Conservation (phyloP, 306 rosid genomes). For the Gillenia trifoliata region DNA sequence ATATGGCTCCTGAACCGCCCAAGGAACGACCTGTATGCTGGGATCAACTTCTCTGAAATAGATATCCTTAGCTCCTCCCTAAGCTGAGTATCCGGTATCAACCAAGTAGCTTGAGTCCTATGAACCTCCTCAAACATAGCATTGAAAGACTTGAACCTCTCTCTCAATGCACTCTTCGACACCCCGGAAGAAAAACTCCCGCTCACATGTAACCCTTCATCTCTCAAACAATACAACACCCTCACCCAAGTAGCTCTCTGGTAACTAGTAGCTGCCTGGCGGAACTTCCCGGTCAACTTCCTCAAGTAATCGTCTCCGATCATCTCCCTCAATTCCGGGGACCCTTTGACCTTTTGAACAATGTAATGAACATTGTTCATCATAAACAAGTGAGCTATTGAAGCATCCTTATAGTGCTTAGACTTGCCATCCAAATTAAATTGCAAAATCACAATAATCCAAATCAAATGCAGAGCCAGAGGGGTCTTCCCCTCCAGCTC, state of each 20-base stretch:
- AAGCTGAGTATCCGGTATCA: constrained; percentile 90
- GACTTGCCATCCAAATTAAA: constrained; percentile 90
- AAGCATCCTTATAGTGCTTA: constrained; percentile 77
- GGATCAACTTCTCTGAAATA: constrained; percentile 80
- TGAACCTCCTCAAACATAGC: constrained; percentile 98
- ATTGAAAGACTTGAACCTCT: constrained; percentile 90
- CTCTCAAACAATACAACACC: constrained; percentile 81
- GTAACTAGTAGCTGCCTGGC: constrained; percentile 89
- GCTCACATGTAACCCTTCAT: constrained; percentile 85
- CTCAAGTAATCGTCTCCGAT: constrained; percentile 83
- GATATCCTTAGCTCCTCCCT: constrained; percentile 91
- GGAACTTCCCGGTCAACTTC: constrained; percentile 71
- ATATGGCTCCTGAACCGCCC: constrained; percentile 85
- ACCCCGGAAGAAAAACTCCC: constrained; percentile 91
- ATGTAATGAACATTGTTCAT: constrained; percentile 99
- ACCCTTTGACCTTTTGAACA: constrained; percentile 86
- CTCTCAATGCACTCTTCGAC: constrained; percentile 87
- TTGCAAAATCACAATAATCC: constrained; percentile 91
- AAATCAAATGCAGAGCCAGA: constrained; percentile 85
- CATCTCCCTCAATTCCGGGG: constrained; percentile 85
- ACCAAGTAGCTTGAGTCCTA: constrained; percentile 83
- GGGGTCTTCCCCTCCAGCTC: constrained; percentile 82
- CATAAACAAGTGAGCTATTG: constrained; percentile 69
- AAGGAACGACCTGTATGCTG: constrained; percentile 88
- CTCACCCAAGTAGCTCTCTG: constrained; percentile 96